Conservation (phyloP, 441 rosid genomes). For the Erysimum cheiri region DNA sequence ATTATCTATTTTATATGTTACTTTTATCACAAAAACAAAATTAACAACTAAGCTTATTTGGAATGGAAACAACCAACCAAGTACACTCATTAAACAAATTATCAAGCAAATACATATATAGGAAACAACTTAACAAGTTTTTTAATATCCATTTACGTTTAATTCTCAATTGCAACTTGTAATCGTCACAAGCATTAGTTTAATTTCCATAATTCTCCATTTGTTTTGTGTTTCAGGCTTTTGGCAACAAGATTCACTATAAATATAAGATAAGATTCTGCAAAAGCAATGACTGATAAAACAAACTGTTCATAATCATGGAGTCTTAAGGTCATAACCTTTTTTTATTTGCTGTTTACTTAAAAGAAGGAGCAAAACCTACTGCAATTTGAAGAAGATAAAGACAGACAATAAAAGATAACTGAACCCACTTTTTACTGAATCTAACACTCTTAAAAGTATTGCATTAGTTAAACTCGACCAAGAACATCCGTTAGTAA, state of each 20-base stretch:
- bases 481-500: constrained; percentile 51
- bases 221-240: neutral
- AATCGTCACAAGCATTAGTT: neutral
- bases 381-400: constrained; percentile 3
- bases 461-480: constrained; percentile 10
- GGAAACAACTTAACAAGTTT: neutral
- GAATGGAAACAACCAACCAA: constrained; percentile 19
- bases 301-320: constrained; percentile 28
- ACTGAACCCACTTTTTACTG: constrained; percentile 12
- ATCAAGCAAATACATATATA: neutral
- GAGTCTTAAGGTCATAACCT: constrained; percentile 3
- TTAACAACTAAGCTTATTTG: constrained; percentile 9
- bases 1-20: neutral
- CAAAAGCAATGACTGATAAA: constrained; percentile 14
- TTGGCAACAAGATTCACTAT: constrained; percentile 15
- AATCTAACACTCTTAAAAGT: constrained; percentile 22
- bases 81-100: neutral
- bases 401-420: constrained; percentile 9
- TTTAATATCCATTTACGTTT: neutral
- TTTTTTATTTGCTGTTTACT: constrained; percentile 37
- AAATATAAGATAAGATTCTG: constrained; percentile 19
- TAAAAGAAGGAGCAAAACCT: constrained; percentile 22
- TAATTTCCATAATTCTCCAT: neutral
- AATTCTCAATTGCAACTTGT: neutral
- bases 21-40: neutral